Evolutionary conservation across 495 filamentous ascomycete genomes (phyloP).

Genomic region (Daldinia concentrica): DNA sequence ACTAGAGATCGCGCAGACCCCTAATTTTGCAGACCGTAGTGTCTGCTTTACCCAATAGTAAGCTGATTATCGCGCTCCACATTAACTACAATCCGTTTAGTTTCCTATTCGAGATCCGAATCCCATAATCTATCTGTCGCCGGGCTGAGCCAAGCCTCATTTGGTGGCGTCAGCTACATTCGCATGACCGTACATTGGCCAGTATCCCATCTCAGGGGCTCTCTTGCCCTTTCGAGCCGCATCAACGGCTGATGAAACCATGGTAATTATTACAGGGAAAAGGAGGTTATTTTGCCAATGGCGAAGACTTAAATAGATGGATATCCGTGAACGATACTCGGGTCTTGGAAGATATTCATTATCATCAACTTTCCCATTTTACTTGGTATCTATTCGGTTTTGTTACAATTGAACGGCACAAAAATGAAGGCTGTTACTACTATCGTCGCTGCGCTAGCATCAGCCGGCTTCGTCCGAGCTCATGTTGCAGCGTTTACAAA

Average conservation of each 20-base stretch:
- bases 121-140: neutral
- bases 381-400: neutral
- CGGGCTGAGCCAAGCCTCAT: constrained; percentile 6
- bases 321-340: neutral
- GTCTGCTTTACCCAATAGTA: neutral
- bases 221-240: neutral
- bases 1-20: neutral
- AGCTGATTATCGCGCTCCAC: neutral
- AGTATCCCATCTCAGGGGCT: neutral
- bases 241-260: neutral
- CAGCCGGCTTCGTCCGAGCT: constrained; percentile 40
- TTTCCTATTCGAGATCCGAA: neutral
- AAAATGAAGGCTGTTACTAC: constrained; percentile 18
- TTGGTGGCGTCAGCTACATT: constrained; percentile 28
- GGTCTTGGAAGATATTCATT: neutral
- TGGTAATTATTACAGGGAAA: neutral
- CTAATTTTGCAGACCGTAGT: no score
- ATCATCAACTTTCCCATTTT: neutral
- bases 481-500: constrained; percentile 57
- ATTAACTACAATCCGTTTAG: neutral
- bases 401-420: neutral
- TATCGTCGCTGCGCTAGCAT: constrained; percentile 39
- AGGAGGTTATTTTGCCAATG: neutral
- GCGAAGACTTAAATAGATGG: neutral
- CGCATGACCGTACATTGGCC: neutral